Conservation (phyloP, 2,329 filamentous ascomycete genomes). For the Alternaria solani region DNA sequence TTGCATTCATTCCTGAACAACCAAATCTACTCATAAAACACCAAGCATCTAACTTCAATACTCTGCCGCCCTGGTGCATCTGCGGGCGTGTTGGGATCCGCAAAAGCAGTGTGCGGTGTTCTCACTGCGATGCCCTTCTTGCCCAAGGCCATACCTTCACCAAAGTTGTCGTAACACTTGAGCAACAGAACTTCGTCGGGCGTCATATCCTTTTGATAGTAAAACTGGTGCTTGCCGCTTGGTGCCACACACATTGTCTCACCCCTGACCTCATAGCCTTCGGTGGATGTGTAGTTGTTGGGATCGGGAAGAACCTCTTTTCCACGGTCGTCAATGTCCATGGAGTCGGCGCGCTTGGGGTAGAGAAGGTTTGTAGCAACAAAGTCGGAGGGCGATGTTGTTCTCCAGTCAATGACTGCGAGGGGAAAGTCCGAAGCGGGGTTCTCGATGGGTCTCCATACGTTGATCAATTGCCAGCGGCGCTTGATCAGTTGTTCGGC, state of each 20-base stretch:
- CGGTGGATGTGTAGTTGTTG: slow-evolving; percentile 56
- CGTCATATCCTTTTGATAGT: slow-evolving; percentile 73
- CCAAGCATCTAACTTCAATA: slow-evolving; percentile 70
- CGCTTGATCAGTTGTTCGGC: slow-evolving; percentile 65
- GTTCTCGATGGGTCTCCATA: slow-evolving; percentile 72
- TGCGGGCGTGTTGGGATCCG: slow-evolving; percentile 62
- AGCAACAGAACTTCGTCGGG: slow-evolving; percentile 63
- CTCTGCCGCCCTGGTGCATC: slow-evolving; percentile 64
- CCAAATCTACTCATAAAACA: slow-evolving; percentile 64
- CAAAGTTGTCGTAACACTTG: slow-evolving; percentile 59
- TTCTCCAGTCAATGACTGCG: slow-evolving; percentile 71
- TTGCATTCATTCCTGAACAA: too few relatives aligned
- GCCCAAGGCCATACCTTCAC: slow-evolving; percentile 53
- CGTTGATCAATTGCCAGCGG: slow-evolving; percentile 73
- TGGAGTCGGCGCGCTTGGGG: slow-evolving; percentile 51
- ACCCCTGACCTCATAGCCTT: slow-evolving; percentile 69
- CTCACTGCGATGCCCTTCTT: slow-evolving; percentile 52
- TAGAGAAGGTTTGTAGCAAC: slow-evolving; percentile 70
- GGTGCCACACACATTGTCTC: slow-evolving; percentile 69
- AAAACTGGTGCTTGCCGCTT: slow-evolving; percentile 67
- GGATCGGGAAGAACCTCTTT: slow-evolving; percentile 66
- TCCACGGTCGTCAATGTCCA: slow-evolving; percentile 63
- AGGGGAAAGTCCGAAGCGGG: slow-evolving; percentile 73
- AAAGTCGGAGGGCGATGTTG: slow-evolving; percentile 65
- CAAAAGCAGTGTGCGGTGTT: slow-evolving; percentile 72